These are phyloP conservation scores for Neurospora sp. DNA, from an alignment of 495 filamentous ascomycete genomes.

Conservation along the genomic window DNA sequence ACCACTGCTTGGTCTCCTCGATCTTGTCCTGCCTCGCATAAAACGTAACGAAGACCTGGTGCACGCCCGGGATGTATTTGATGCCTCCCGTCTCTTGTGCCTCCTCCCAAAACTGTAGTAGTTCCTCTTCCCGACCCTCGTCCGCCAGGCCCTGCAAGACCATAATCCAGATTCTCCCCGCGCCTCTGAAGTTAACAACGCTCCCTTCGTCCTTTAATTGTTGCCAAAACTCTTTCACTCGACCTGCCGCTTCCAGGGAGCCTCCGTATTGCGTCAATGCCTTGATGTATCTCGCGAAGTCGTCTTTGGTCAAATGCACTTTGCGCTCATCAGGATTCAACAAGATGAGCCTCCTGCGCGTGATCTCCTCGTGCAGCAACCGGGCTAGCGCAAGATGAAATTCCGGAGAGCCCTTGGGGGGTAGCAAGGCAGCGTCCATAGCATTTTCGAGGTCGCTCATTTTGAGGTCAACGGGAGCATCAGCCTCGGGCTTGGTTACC, in stretches of 20 bases:
- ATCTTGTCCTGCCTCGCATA: slow-evolving; percentile 42
- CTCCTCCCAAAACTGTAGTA: slow-evolving; percentile 30
- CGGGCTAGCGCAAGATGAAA: slow-evolving; percentile 46
- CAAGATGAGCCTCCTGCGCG: slow-evolving; percentile 12
- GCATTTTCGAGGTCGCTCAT: slow-evolving; percentile 42
- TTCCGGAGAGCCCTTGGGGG: slow-evolving; percentile 24
- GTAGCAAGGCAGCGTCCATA: slow-evolving; percentile 24
- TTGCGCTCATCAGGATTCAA: slow-evolving; percentile 22
- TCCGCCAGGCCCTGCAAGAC: slow-evolving; percentile 58
- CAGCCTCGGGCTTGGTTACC: slow-evolving; percentile 26
- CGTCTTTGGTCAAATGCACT: slow-evolving; percentile 27
- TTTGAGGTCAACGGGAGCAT: slow-evolving; percentile 32
- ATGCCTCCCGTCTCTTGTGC: slow-evolving; percentile 12
- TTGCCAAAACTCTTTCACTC: slow-evolving; percentile 34
- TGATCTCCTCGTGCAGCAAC: slow-evolving; percentile 45
- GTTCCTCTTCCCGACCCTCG: slow-evolving; percentile 48
- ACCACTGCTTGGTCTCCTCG: slow-evolving; percentile 52
- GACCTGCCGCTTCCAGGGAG: slow-evolving; percentile 46
- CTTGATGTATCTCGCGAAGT: slow-evolving; percentile 42
- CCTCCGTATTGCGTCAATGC: slow-evolving; percentile 50
- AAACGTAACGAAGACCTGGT: slow-evolving; percentile 42
- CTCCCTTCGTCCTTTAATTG: slow-evolving; percentile 9
- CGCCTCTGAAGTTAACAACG: slow-evolving; percentile 20
- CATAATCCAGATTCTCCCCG: slow-evolving; percentile 43
- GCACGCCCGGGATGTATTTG: slow-evolving; percentile 25